Evolutionary conservation across 148 eudicot genomes (phyloP).

Genomic region (Suaeda aralocaspica): DNA sequence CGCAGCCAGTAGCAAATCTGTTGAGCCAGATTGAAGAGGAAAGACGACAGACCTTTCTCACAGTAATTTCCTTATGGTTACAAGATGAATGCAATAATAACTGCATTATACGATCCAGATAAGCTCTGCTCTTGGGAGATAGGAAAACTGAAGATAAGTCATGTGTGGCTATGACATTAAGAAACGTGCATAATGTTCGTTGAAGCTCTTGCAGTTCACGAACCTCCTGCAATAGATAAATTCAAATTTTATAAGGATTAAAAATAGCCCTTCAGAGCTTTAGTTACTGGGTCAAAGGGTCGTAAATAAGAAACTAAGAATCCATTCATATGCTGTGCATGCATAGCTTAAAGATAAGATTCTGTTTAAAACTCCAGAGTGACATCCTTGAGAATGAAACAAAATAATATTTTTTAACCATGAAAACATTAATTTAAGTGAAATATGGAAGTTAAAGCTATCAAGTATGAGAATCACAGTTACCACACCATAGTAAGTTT

Average conservation of each 20-base stretch:
- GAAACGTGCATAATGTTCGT: constrained; percentile 70
- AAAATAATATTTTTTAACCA: neutral
- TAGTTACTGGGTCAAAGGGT: neutral
- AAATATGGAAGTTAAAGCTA: neutral
- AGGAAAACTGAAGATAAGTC: constrained; percentile 81
- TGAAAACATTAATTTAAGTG: neutral
- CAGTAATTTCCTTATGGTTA: constrained; percentile 71
- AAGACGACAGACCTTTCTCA: constrained; percentile 62
- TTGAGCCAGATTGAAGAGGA: neutral
- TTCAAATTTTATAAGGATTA: neutral
- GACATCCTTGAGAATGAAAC: neutral
- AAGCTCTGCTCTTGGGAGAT: constrained; percentile 53
- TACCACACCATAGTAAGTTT: too few relatives aligned
- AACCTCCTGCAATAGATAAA: constrained; percentile 55
- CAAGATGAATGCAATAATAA: constrained; percentile 61
- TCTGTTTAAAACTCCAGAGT: neutral
- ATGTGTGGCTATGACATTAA: constrained; percentile 83
- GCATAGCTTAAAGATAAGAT: neutral
- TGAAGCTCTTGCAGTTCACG: constrained; percentile 93
- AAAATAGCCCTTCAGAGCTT: neutral
- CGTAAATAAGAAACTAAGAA: neutral
- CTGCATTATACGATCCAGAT: constrained; percentile 68
- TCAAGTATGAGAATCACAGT: neutral
- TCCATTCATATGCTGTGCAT: neutral
- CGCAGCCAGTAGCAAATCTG: neutral